Percentiles rank a stretch among this genome's conserved stretches.
These are phyloP conservation scores for Fusarium pseudocircinatum DNA, from an alignment of 2,329 filamentous ascomycete genomes.

Conservation along the genomic window DNA sequence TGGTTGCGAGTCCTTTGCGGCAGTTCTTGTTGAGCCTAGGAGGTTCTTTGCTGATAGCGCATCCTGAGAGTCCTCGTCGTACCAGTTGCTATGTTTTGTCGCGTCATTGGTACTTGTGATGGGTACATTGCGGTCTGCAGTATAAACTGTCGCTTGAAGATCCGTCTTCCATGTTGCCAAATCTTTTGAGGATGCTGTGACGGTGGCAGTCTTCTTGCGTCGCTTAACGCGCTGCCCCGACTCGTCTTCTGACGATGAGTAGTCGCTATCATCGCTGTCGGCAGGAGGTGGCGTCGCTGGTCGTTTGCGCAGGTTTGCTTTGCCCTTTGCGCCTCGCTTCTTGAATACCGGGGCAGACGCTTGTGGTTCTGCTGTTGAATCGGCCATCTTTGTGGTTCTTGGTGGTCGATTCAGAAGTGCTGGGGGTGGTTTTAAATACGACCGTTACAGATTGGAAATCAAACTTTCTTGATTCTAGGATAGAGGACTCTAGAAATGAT, in stretches of 20 bases:
- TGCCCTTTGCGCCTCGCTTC: slow-evolving; percentile 81
- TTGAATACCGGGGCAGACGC: slow-evolving; percentile 79
- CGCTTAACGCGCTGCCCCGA: slow-evolving; percentile 81
- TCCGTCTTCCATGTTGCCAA: slow-evolving; percentile 49
- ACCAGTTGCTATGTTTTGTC: slow-evolving; percentile 90
- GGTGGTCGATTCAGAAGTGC: background rate
- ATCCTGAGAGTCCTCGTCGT: slow-evolving; percentile 74
- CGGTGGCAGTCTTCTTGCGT: slow-evolving; percentile 72
- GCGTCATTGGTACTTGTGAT: slow-evolving; percentile 82
- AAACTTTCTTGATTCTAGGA: slow-evolving; percentile 1
- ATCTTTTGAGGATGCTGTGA: slow-evolving; percentile 71
- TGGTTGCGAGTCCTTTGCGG: slow-evolving; percentile 47
- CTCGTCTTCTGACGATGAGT: slow-evolving; percentile 80
- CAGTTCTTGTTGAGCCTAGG: slow-evolving; percentile 64
- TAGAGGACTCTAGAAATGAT: slow-evolving; percentile 25
- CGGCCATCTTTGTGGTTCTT: slow-evolving; percentile 26
- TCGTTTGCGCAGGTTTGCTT: slow-evolving; percentile 82
- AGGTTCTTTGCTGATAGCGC: slow-evolving; percentile 61
- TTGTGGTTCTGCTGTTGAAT: slow-evolving; percentile 41
- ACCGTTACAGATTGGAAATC: slow-evolving; percentile 29
- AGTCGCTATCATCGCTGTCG: slow-evolving; percentile 67
- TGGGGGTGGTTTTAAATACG: background rate
- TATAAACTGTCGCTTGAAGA: slow-evolving; percentile 62
- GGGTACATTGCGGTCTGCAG: slow-evolving; percentile 68
- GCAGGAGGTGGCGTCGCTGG: slow-evolving; percentile 79